Percentiles rank a stretch among this genome's conserved stretches.
These are phyloP conservation scores for Fusarium sp. DNA, from an alignment of 2,329 filamentous ascomycete genomes.

Conservation along the genomic window DNA sequence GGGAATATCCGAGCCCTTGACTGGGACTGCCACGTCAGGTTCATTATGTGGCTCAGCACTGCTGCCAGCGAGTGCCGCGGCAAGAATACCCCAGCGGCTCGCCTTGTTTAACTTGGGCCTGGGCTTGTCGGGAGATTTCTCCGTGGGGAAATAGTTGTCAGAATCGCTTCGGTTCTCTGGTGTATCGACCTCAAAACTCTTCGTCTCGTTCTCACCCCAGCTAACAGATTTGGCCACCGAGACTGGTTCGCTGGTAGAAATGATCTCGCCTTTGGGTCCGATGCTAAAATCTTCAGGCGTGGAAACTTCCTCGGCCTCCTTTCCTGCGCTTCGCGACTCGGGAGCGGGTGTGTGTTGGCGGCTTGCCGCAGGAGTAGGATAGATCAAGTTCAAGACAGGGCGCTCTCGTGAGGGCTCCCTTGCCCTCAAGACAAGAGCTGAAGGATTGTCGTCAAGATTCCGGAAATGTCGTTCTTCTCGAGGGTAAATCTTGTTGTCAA, in stretches of 20 bases:
- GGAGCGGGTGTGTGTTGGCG: constrained; percentile 57
- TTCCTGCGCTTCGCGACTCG: constrained; percentile 35
- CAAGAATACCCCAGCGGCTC: constrained; percentile 64
- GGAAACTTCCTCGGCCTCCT: constrained; percentile 27
- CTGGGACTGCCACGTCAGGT: constrained; percentile 40
- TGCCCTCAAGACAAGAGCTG: constrained; percentile 53
- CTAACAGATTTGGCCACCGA: constrained; percentile 66
- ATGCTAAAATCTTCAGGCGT: constrained; percentile 51
- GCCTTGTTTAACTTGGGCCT: constrained; percentile 53
- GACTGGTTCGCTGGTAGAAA: constrained; percentile 43
- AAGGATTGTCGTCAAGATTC: constrained; percentile 40
- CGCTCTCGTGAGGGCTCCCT: constrained; percentile 66
- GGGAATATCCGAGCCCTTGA: constrained; percentile 13
- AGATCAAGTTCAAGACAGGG: constrained; percentile 69
- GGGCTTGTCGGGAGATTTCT: constrained; percentile 44
- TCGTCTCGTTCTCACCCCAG: constrained; percentile 73
- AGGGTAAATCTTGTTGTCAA: constrained; percentile 69
- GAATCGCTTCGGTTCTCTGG: constrained; percentile 57
- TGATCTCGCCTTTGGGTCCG: constrained; percentile 55
- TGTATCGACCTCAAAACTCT: constrained; percentile 71
- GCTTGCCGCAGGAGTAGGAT: constrained; percentile 65
- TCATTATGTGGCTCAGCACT: constrained; percentile 52
- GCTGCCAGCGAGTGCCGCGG: constrained; percentile 60
- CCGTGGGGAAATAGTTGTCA: constrained; percentile 45
- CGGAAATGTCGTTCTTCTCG: constrained; percentile 57